Evolutionary conservation across 2,329 filamentous ascomycete genomes (phyloP).

Genomic region (Nannizziopsis barbatae): DNA sequence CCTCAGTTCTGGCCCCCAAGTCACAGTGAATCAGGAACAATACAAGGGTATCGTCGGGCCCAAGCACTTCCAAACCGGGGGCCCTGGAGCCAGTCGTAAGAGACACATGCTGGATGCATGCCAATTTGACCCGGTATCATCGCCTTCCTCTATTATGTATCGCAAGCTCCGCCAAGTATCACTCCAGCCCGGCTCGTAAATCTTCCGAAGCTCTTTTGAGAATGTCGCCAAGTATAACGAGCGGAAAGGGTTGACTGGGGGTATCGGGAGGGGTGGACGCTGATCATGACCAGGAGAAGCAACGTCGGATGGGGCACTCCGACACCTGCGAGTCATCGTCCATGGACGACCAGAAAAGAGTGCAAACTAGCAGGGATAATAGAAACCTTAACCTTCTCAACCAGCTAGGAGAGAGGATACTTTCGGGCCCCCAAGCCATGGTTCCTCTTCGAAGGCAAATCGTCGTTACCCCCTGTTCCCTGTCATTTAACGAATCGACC

Average conservation of each 20-base stretch:
- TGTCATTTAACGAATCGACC: neutral
- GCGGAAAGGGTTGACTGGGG: neutral
- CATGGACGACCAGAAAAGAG: neutral
- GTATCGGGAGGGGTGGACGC: neutral
- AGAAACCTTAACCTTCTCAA: neutral
- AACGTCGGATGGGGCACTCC: constrained; percentile 1
- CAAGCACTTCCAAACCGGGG: neutral
- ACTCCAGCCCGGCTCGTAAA: constrained; percentile 1
- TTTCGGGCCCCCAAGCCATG: neutral
- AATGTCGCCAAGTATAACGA: constrained; percentile 1
- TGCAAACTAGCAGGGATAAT: neutral
- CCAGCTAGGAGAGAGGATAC: neutral
- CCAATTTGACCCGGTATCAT: too few species aligned
- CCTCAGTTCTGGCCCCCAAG: constrained; percentile 7
- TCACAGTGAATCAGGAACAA: constrained; percentile 7
- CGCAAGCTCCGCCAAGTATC: constrained; percentile 7
- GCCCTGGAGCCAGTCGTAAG: neutral
- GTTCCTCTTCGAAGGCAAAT: neutral
- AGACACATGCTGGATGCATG: neutral
- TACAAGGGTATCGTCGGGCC: constrained; percentile 9
- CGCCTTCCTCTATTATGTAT: too few species aligned
- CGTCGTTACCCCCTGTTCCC: constrained; percentile 3
- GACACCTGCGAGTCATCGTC: constrained; percentile 10
- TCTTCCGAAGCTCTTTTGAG: constrained; percentile 1
- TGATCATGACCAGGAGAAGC: constrained; percentile 5